Evolutionary conservation across 78 protist species (phyloP).

Genomic region (Dictyostelium discoideum): dicty_2.7 NC_007090.3:1631501-1632000

Average conservation of each 20-base stretch:
- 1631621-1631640: conserved; percentile 79
- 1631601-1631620: conserved; percentile 39
- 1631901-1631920: background rate
- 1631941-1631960: background rate
- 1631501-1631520: conserved; percentile 42
- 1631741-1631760: background rate
- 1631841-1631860: conserved; percentile 6
- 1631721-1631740: background rate
- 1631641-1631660: conserved; percentile 51
- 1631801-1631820: background rate
- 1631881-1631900: background rate
- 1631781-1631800: conserved; percentile 23
- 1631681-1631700: background rate
- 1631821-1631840: conserved; percentile 47
- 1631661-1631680: background rate
- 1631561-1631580: conserved; percentile 50
- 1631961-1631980: background rate
- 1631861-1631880: background rate
- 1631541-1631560: conserved; percentile 60
- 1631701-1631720: background rate
- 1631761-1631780: background rate
- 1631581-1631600: conserved; percentile 37
- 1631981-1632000: background rate
- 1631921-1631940: background rate
- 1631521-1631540: conserved; percentile 12